A percentile compares a stretch with the other conserved stretches of the same genome.
Conservation (phyloP, 352 stramenopile species). For the Phytophthora rubi region DNA sequence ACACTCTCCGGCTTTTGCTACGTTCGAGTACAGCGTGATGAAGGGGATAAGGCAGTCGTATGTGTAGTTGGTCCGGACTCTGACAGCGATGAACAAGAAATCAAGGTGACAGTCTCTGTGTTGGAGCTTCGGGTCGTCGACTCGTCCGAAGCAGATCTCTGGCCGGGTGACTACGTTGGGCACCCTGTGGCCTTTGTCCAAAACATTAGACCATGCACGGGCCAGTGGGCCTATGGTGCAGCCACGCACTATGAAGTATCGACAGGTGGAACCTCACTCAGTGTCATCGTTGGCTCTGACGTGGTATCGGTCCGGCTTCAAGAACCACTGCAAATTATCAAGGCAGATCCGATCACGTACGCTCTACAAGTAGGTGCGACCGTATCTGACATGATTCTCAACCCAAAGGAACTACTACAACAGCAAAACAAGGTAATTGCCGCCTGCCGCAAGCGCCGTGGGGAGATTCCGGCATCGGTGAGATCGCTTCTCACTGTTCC, state of each 20-base stretch:
- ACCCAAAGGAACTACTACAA: neutral
- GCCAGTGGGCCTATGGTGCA: neutral
- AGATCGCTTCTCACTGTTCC: neutral
- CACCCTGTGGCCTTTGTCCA: neutral
- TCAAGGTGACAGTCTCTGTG: neutral
- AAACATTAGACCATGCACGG: neutral
- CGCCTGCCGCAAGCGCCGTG: neutral
- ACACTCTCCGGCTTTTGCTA: too few relatives aligned
- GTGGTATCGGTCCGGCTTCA: neutral
- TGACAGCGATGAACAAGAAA: too few relatives aligned
- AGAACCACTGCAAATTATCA: neutral
- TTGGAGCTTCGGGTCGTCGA: neutral
- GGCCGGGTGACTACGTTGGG: neutral
- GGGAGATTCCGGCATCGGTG: neutral
- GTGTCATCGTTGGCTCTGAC: neutral
- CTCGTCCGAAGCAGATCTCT: neutral
- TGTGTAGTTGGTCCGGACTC: too few relatives aligned
- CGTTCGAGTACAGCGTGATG: too few relatives aligned
- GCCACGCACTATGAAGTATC: neutral
- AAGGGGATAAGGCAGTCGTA: too few relatives aligned
- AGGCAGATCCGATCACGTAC: neutral
- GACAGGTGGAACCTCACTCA: neutral
- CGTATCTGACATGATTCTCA: neutral
- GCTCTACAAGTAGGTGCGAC: neutral
- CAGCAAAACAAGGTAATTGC: neutral